phyloP scores from a whole-genome alignment of 306 rosid genomes.

The Cyamopsis tetragonoloba region DNA sequence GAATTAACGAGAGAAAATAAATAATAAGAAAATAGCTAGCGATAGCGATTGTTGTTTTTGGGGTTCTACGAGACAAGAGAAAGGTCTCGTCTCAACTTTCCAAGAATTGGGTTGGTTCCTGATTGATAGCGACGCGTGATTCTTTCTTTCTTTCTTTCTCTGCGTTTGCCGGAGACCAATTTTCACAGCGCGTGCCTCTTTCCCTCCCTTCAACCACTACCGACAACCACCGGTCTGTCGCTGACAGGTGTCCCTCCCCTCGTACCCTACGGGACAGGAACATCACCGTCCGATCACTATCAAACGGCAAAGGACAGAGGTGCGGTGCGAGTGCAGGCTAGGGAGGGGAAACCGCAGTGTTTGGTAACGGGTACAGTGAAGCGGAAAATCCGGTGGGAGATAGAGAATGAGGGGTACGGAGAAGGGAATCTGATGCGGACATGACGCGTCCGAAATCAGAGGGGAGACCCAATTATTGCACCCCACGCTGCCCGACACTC shows the following conservation, averaged over 20 bases:
- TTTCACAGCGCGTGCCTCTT: constrained; percentile 33
- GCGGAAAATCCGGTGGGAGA: constrained; percentile 69
- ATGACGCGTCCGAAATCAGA: constrained; percentile 90
- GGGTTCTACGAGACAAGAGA: constrained; percentile 2
- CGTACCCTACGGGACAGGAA: background rate
- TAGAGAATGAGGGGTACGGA: constrained; percentile 40
- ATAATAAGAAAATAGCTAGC: no score
- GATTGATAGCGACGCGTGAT: constrained; percentile 45
- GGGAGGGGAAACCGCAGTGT: constrained; percentile 10
- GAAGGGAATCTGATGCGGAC: constrained; percentile 84
- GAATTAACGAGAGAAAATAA: background rate
- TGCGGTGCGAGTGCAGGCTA: background rate
- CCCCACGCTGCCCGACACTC: constrained; percentile 94
- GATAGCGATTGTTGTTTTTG: constrained; percentile 23
- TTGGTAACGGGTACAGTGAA: constrained; percentile 41
- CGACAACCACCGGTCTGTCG: constrained; percentile 42
- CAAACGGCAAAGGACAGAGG: background rate
- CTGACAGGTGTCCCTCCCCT: constrained; percentile 33
- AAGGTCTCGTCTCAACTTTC: background rate
- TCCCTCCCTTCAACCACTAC: background rate
- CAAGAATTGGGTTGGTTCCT: background rate
- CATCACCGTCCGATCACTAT: background rate
- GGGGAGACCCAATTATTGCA: constrained; percentile 81
- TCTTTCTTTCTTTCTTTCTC: constrained; percentile 10
- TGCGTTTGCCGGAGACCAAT: constrained; percentile 7